Evolutionary conservation across 495 filamentous ascomycete species (phyloP).

Genomic region (Penicillium cinerascens): DNA sequence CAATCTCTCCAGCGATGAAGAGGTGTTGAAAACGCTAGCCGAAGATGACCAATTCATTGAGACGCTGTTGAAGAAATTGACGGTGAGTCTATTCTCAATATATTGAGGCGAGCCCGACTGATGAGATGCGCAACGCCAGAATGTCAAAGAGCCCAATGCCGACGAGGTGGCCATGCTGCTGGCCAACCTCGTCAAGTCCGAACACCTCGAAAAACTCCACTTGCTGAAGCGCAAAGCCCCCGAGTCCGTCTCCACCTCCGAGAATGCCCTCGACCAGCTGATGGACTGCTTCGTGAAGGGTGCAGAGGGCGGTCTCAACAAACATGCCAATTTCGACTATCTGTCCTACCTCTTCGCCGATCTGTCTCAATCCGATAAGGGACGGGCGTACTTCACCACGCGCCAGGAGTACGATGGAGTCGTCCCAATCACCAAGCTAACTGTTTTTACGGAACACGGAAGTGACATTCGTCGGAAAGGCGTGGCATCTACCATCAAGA

Average conservation of each 20-base stretch:
- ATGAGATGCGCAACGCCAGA: slow-evolving; percentile 32
- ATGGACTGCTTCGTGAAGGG: slow-evolving; percentile 96
- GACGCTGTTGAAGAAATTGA: slow-evolving; percentile 64
- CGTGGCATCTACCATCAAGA: slow-evolving; percentile 90
- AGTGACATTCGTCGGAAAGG: slow-evolving; percentile 77
- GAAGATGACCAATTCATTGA: slow-evolving; percentile 81
- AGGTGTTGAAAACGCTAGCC: slow-evolving; percentile 67
- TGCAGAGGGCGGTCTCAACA: slow-evolving; percentile 74
- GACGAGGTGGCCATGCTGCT: slow-evolving; percentile 87
- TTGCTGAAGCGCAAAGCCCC: slow-evolving; percentile 59
- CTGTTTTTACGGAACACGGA: slow-evolving; percentile 86
- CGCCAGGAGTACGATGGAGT: slow-evolving; percentile 71
- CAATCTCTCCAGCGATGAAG: slow-evolving; percentile 78
- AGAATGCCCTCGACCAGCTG: slow-evolving; percentile 78
- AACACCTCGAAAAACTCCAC: slow-evolving; percentile 63
- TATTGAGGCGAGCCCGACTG: not conserved
- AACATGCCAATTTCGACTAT: slow-evolving; percentile 85
- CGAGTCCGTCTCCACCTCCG: slow-evolving; percentile 60
- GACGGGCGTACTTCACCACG: slow-evolving; percentile 71
- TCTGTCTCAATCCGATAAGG: slow-evolving; percentile 70
- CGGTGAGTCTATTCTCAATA: slow-evolving; percentile 54
- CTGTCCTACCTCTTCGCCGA: slow-evolving; percentile 92
- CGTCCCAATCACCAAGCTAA: slow-evolving; percentile 82
- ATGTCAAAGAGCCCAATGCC: slow-evolving; percentile 65
- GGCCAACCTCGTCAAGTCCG: slow-evolving; percentile 82